Evolutionary conservation across 1,284 basidiomycete genomes (phyloP).

Genomic region (Heterobasidion irregulare): DNA sequence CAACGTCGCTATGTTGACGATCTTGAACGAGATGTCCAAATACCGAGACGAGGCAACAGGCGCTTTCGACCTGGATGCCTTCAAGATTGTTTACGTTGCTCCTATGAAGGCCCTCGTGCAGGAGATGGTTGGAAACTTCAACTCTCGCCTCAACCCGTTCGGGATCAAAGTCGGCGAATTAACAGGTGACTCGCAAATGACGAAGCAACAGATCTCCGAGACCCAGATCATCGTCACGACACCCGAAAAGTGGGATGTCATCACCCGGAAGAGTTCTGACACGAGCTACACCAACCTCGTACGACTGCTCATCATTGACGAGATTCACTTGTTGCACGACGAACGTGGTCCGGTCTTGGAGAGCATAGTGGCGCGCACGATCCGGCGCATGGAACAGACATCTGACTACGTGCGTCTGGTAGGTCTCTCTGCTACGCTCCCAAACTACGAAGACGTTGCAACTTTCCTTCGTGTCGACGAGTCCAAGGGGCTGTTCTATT

Average conservation of each 20-base stretch:
- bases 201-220: constrained; percentile 94
- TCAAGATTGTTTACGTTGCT: constrained; percentile 98
- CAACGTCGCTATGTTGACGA: constrained; percentile 94
- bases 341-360: constrained; percentile 98
- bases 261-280: constrained; percentile 96
- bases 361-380: constrained; percentile 86
- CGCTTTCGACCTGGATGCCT: constrained; percentile 80
- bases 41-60: constrained; percentile 80
- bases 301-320: constrained; percentile 94
- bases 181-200: constrained; percentile 97
- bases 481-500: constrained; percentile 93
- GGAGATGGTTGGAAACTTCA: constrained; percentile 95
- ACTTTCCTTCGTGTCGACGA: constrained; percentile 95
- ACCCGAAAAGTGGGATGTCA: constrained; percentile 99
- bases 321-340: constrained; percentile 96
- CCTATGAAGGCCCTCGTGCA: constrained; percentile 99
- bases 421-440: constrained; percentile 93
- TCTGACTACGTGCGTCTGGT: constrained; percentile 89
- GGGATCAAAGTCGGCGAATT: constrained; percentile 91
- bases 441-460: constrained; percentile 99
- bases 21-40: constrained; percentile 84
- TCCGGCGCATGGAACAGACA: constrained; percentile 93
- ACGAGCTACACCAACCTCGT: constrained; percentile 97
- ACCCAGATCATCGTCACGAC: constrained; percentile 99
- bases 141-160: constrained; percentile 72